Conservation (phyloP, 2,329 filamentous ascomycete species). For the Tolypocladium pustulatum region DNA sequence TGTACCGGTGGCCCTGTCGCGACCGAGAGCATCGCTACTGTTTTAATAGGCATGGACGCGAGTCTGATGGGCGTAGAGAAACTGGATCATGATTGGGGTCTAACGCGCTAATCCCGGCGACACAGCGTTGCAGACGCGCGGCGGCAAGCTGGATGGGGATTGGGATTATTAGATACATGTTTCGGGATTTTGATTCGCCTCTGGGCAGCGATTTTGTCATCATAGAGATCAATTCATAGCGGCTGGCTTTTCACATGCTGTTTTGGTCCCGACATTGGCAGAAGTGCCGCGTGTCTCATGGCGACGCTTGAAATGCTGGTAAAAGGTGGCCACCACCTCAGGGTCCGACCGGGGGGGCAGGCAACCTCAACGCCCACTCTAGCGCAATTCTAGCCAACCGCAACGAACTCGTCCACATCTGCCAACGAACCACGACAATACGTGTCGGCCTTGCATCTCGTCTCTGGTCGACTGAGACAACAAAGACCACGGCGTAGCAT, state of each 20-base stretch:
- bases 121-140: not conserved
- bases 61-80: not conserved
- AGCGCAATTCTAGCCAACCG: not conserved
- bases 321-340: too few species aligned
- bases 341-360: too few species aligned
- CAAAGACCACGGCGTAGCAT: not conserved
- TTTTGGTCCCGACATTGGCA: not conserved
- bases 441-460: not conserved
- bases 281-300: not conserved
- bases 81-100: not conserved
- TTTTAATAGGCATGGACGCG: constrained; percentile 19
- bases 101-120: not conserved
- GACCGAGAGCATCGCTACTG: constrained; percentile 6
- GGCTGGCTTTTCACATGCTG: not conserved
- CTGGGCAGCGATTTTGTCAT: not conserved
- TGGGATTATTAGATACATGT: not conserved
- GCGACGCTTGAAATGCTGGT: not conserved
- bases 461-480: not conserved
- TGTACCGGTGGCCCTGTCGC: constrained; percentile 3
- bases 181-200: not conserved
- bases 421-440: not conserved
- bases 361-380: not conserved
- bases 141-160: not conserved
- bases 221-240: not conserved
- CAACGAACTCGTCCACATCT: not conserved